phyloP scores from a whole-genome alignment of 1,284 basidiomycete species.

The Taiwanofungus camphoratus region DNA sequence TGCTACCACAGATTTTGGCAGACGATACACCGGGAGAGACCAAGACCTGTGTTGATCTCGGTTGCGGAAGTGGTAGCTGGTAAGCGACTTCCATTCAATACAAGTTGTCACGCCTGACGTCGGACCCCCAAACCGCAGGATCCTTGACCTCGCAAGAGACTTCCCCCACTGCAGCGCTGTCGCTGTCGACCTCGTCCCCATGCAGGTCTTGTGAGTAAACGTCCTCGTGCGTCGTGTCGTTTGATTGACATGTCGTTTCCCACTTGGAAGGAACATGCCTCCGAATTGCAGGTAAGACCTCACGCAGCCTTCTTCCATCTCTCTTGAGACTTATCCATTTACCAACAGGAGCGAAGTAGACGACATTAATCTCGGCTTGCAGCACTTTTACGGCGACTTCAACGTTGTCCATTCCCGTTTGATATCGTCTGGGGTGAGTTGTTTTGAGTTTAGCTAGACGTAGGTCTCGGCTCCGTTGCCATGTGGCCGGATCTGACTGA shows the following conservation, averaged over 20 bases:
- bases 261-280: constrained; percentile 48
- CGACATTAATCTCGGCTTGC: constrained; percentile 75
- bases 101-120: constrained; percentile 3
- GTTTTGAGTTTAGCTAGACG: constrained; percentile 4
- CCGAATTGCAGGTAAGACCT: constrained; percentile 56
- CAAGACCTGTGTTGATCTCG: constrained; percentile 68
- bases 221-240: constrained; percentile 3
- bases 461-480: constrained; percentile 6
- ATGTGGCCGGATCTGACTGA: constrained; percentile 11
- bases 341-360: constrained; percentile 66
- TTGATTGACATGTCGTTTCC: constrained; percentile 9
- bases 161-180: constrained; percentile 65
- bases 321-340: constrained; percentile 2
- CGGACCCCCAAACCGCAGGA: constrained; percentile 39
- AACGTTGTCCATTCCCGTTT: constrained; percentile 68
- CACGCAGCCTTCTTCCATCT: constrained; percentile 7
- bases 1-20: constrained; percentile 49
- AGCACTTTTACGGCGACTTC: constrained; percentile 74
- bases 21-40: constrained; percentile 50
- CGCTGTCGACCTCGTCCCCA: constrained; percentile 73
- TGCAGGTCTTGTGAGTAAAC: constrained; percentile 63
- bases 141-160: constrained; percentile 64
- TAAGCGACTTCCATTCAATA: constrained; percentile 26
- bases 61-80: constrained; percentile 76
- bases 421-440: constrained; percentile 62